Evolutionary conservation across 2,329 filamentous ascomycete genomes (phyloP).

Genomic region (Chaetomium sp.): DNA sequence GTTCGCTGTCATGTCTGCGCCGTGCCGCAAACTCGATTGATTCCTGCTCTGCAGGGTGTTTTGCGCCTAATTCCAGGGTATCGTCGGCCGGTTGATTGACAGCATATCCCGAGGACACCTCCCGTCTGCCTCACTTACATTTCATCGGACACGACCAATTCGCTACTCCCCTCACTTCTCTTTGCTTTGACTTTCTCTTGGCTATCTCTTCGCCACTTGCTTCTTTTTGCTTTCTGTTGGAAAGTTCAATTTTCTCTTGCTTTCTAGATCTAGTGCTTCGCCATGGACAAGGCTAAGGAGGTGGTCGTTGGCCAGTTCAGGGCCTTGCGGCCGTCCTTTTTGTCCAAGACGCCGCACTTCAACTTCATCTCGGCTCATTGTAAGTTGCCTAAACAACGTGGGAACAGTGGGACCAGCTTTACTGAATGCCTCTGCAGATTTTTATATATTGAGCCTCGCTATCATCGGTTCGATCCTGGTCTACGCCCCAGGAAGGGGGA

Average conservation of each 20-base stretch:
- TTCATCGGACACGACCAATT: not conserved
- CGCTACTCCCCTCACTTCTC: not conserved
- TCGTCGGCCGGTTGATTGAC: not conserved
- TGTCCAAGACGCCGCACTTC: constrained; percentile 59
- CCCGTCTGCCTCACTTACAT: not conserved
- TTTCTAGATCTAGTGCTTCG: not conserved
- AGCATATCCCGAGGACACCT: not conserved
- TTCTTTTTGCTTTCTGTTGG: not conserved
- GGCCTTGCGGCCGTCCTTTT: constrained; percentile 49
- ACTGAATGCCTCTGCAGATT: constrained; percentile 44
- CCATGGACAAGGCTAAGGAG: constrained; percentile 15
- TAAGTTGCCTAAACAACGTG: constrained; percentile 36
- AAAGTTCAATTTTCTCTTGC: not conserved
- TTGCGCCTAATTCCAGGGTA: not conserved
- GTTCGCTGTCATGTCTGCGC: constrained; percentile 7
- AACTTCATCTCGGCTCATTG: constrained; percentile 80
- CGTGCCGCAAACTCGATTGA: constrained; percentile 7
- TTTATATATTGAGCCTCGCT: constrained; percentile 69
- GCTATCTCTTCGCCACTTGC: not conserved
- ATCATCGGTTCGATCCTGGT: constrained; percentile 73
- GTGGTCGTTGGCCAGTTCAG: constrained; percentile 33
- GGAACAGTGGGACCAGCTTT: not conserved
- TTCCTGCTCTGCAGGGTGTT: constrained; percentile 8
- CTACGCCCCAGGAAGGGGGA: constrained; percentile 51
- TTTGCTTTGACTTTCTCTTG: not conserved